Conservation (phyloP, 2,329 filamentous ascomycete species). For the Alternaria rosae region DNA sequence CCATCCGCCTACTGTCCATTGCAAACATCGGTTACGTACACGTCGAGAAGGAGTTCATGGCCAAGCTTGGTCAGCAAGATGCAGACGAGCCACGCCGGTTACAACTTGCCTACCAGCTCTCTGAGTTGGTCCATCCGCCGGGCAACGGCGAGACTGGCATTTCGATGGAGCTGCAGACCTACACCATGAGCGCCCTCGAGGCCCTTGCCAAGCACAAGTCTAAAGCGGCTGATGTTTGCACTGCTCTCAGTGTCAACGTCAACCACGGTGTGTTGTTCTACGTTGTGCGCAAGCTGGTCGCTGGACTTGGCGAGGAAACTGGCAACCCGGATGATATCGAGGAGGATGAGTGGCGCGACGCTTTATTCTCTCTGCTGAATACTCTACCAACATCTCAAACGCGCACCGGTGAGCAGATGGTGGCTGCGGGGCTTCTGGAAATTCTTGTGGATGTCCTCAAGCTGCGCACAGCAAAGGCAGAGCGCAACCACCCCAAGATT, state of each 20-base stretch:
- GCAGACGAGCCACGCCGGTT: slow-evolving; percentile 86
- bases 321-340: slow-evolving; percentile 64
- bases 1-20: slow-evolving; percentile 83
- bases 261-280: slow-evolving; percentile 96
- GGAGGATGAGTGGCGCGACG: slow-evolving; percentile 90
- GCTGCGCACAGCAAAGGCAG: slow-evolving; percentile 80
- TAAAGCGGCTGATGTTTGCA: slow-evolving; percentile 81
- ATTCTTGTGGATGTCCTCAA: slow-evolving; percentile 89
- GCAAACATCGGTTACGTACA: slow-evolving; percentile 92
- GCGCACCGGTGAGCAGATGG: slow-evolving; percentile 81
- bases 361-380: slow-evolving; percentile 85
- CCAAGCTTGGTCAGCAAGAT: slow-evolving; percentile 86
- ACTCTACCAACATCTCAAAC: slow-evolving; percentile 76
- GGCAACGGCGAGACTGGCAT: slow-evolving; percentile 71
- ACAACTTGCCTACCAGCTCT: slow-evolving; percentile 90
- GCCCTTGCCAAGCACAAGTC: slow-evolving; percentile 81
- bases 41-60: slow-evolving; percentile 79
- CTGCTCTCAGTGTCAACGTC: slow-evolving; percentile 92
- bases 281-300: slow-evolving; percentile 87
- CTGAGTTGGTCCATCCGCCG: slow-evolving; percentile 87
- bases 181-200: slow-evolving; percentile 82
- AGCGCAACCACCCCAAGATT: slow-evolving; percentile 82
- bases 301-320: slow-evolving; percentile 69
- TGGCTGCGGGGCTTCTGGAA: slow-evolving; percentile 87
- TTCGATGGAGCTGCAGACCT: slow-evolving; percentile 79